Base-by-base conservation (phyloP, 441 rosid genomes). In the Iberis amara region DNA sequence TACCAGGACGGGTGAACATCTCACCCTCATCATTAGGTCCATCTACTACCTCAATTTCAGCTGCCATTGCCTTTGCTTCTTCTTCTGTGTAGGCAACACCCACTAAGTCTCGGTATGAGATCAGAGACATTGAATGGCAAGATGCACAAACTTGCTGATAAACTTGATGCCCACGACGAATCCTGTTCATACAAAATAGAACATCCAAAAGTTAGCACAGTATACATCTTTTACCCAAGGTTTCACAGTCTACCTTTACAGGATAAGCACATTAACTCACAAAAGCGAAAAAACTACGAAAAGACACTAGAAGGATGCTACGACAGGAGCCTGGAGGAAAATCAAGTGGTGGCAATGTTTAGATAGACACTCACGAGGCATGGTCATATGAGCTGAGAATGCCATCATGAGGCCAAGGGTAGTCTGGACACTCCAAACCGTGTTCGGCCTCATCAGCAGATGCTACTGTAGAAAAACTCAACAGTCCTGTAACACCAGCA, bases 371-470 rank as follows among this genome's bases (percentile, higher is more conserved):
- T 90, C 68, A 94, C 99, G 96, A 90, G 44, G 99, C 88, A 78
- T 94, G 99, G 69, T 94, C 98, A 48, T 94, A 94, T 52, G 99
- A 94, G 72, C 96, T 87, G 39, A 94, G 89, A 61, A 94, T 94
- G 70, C 99, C 99, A 48, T 73, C 30, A 68, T 94, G 99, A 71
- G 99, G 99, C 99, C 99, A 94, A 39, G 99, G 99, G 80, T 94
- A 94, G 57, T 11, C 77, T 26, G 99, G 84, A 63, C 74, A 75
- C 33, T 57, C 94, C 61, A 94, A 65, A 43, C 99, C 99, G 23
- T 94, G 99, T 49, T 94, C 99, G 18, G 99, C 99, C 74, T 94
- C 99, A 64, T 94, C 99, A 39, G 99, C 91, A 45, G 98, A 76
- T 46, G 98, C 95, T 32, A 83, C 58, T 2, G 97, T 76, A 49